A percentile compares a stretch with the other conserved stretches of the same genome.
Evolutionary conservation across 73 alveolate species (phyloP).

Genomic region (Tetrahymena malaccensis): DNA sequence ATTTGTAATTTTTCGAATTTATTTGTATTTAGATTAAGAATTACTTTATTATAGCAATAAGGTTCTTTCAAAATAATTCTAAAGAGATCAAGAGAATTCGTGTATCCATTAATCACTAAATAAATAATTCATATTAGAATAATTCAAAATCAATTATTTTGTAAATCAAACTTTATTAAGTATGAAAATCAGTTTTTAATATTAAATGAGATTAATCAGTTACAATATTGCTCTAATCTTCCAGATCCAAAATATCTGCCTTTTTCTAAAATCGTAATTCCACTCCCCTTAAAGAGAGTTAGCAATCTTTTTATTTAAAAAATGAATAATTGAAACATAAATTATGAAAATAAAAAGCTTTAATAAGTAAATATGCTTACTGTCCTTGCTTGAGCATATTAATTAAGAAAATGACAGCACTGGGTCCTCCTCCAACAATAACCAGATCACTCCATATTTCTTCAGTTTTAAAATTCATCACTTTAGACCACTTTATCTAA

Average conservation of each 20-base stretch:
- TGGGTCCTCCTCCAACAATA: not conserved
- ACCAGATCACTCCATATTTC: not conserved
- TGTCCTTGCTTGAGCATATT: not conserved
- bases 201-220: not conserved
- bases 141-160: not conserved
- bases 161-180: not conserved
- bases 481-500: not conserved
- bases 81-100: not conserved
- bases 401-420: not conserved
- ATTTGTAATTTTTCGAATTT: not conserved
- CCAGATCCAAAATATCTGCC: not conserved
- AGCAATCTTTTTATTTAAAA: not conserved
- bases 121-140: too few relatives aligned
- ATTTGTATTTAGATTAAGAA: not conserved
- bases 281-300: not conserved
- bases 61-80: not conserved
- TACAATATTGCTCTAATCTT: not conserved
- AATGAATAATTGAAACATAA: not conserved
- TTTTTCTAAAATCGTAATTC: not conserved
- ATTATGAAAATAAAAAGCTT: not conserved
- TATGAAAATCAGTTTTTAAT: not conserved
- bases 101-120: not conserved
- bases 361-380: not conserved
- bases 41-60: not conserved
- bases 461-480: not conserved